Percentiles rank a stretch among this genome's conserved stretches.
These are phyloP conservation scores for Coemansia sp. DNA, from an alignment of 192 early-diverging fungal species.

Conservation along the genomic window DNA sequence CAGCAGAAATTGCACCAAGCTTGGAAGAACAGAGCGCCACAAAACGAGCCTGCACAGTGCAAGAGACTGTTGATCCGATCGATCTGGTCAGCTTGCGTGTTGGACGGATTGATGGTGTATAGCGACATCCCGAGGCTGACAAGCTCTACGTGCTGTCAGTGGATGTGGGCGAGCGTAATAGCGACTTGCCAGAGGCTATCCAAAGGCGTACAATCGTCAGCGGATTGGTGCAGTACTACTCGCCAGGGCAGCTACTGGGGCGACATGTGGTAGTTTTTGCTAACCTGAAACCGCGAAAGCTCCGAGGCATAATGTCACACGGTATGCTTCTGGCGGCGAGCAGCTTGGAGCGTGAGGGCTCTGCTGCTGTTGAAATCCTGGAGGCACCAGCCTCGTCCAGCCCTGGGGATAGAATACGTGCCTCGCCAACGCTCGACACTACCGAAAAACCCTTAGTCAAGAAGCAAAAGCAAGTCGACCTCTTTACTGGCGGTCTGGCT, in stretches of 20 bases:
- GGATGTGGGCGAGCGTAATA: conserved; percentile 15
- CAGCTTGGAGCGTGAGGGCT: not conserved
- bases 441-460: conserved; percentile 12
- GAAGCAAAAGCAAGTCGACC: conserved; percentile 14
- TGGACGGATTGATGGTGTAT: conserved; percentile 13
- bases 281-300: conserved; percentile 38
- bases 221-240: conserved; percentile 31
- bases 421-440: not conserved
- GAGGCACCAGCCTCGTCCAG: conserved; percentile 15
- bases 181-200: not conserved
- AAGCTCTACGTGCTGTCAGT: conserved; percentile 29
- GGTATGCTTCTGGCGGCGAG: conserved; percentile 42
- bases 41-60: not conserved
- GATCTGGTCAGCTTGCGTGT: conserved; percentile 24
- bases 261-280: conserved; percentile 28
- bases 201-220: conserved; percentile 26
- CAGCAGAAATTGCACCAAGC: not conserved
- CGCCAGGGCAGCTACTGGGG: conserved; percentile 15
- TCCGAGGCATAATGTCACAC: conserved; percentile 30
- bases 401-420: conserved; percentile 17
- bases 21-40: not conserved
- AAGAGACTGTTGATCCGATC: conserved; percentile 8
- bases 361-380: conserved; percentile 18
- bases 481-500: conserved; percentile 9
- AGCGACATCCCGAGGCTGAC: conserved; percentile 22